Percentiles rank a stretch among this genome's conserved stretches.
Conservation (phyloP, 73 alveolate species). For the Paramecium sexaurelia region DNA sequence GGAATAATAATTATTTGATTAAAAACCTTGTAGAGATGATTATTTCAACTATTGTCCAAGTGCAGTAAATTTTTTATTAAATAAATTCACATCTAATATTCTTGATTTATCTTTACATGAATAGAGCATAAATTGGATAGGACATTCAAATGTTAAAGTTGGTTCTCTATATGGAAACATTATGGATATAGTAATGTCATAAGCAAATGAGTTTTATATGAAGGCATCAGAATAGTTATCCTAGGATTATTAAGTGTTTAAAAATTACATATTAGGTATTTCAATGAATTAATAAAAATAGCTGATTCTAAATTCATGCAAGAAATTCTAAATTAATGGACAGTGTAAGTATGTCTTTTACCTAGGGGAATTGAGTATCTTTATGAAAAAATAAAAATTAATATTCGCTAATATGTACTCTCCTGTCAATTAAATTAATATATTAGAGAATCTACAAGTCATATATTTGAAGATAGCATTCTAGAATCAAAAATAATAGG, state of each 20-base stretch:
- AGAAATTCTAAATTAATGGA: constrained; percentile 17
- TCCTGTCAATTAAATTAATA: not conserved
- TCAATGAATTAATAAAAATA: not conserved
- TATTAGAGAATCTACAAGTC: not conserved
- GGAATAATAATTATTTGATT: not conserved
- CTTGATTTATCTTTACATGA: not conserved
- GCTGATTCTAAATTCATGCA: not conserved
- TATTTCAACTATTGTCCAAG: not conserved
- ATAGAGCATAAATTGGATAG: not conserved
- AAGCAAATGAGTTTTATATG: not conserved
- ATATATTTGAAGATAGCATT: not conserved
- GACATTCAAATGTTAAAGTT: not conserved
- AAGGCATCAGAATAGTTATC: not conserved
- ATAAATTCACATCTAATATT: not conserved
- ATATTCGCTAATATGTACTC: not conserved
- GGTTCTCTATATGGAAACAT: not conserved
- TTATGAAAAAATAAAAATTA: not conserved
- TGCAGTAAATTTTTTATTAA: not conserved
- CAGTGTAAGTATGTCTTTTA: constrained; percentile 7
- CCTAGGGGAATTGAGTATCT: constrained; percentile 18
- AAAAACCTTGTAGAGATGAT: not conserved
- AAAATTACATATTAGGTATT: not conserved
- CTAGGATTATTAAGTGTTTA: not conserved
- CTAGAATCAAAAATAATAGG: not conserved
- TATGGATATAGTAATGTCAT: not conserved